Evolutionary conservation across 306 rosid genomes (phyloP).

Genomic region (Coriaria nepalensis): DNA sequence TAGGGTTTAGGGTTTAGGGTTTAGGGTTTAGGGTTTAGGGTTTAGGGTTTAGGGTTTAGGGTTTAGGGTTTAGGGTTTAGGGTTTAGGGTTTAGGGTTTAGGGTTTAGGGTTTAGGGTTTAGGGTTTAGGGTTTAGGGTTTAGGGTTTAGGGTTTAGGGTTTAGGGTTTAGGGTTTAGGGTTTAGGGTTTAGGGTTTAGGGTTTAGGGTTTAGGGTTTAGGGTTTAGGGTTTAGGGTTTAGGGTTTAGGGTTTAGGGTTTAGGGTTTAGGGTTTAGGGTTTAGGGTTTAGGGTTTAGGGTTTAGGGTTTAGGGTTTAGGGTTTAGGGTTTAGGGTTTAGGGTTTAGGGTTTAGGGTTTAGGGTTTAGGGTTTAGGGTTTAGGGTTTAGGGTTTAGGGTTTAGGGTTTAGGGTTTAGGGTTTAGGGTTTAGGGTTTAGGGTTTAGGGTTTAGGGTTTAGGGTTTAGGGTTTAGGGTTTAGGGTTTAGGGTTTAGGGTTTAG

Average conservation of each 20-base stretch:
- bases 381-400: neutral
- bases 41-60: too few relatives aligned
- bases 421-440: constrained; percentile 9
- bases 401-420: constrained; percentile 1
- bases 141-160: too few relatives aligned
- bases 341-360: neutral
- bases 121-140: too few relatives aligned
- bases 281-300: neutral
- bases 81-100: too few relatives aligned
- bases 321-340: neutral
- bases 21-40: too few relatives aligned
- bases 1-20: too few relatives aligned
- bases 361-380: neutral
- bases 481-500: constrained; percentile 6
- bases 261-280: neutral
- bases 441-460: constrained; percentile 7
- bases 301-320: constrained; percentile 7
- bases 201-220: neutral
- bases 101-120: too few relatives aligned
- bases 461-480: constrained; percentile 7
- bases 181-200: neutral
- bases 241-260: constrained; percentile 1
- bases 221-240: neutral
- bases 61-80: too few relatives aligned
- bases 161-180: too few relatives aligned